phyloP scores from a whole-genome alignment of 768 basidiomycete species.

The Russula ochroleuca region DNA sequence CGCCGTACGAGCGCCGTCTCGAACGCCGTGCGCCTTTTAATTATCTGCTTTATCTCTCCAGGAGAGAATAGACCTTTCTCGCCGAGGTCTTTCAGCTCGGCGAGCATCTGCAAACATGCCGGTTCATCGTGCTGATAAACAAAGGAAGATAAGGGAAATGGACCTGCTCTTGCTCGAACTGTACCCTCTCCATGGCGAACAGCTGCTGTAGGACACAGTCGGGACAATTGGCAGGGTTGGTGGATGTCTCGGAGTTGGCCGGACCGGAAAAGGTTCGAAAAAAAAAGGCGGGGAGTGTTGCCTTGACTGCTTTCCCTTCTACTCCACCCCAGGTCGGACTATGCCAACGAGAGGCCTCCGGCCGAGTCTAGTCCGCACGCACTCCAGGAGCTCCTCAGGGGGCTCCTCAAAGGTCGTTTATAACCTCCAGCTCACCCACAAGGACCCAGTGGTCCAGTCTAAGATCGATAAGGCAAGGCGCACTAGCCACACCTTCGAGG shows the following conservation, averaged over 20 bases:
- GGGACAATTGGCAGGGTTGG: background rate
- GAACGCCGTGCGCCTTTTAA: conserved; percentile 77
- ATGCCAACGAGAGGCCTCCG: conserved; percentile 54
- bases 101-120: conserved; percentile 61
- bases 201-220: background rate
- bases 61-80: conserved; percentile 81
- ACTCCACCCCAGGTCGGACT: conserved; percentile 8
- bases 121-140: background rate
- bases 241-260: conserved; percentile 1
- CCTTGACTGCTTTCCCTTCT: background rate
- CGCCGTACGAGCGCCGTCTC: conserved; percentile 82
- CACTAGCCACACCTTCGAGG: conserved; percentile 42
- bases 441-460: conserved; percentile 45
- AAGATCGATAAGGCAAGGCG: conserved; percentile 53
- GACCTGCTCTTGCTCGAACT: conserved; percentile 90
- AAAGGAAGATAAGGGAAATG: background rate
- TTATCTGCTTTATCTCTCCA: conserved; percentile 79
- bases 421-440: conserved; percentile 67
- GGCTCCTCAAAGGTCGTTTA: conserved; percentile 51
- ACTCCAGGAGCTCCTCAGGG: conserved; percentile 58
- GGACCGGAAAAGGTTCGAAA: conserved; percentile 6
- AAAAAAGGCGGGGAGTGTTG: background rate
- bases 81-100: conserved; percentile 89
- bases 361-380: conserved; percentile 49
- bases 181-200: conserved; percentile 79